Evolutionary conservation across 768 basidiomycete genomes (phyloP).

Genomic region (Chalciporus piperatus): DNA sequence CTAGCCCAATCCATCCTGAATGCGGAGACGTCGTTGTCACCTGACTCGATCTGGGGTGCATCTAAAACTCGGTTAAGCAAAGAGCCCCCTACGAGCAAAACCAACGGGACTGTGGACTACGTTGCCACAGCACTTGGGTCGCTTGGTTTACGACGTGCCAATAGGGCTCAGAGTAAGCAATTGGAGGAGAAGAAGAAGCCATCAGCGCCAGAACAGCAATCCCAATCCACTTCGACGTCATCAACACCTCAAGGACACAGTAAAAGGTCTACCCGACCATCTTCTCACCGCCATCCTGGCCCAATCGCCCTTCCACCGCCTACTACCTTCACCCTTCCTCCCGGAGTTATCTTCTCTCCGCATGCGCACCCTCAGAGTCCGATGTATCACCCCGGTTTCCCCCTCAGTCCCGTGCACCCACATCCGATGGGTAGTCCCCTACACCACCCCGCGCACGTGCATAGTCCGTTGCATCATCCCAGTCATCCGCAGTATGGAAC

Average conservation of each 20-base stretch:
- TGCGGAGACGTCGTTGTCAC: constrained; percentile 1
- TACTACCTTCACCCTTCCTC: constrained; percentile 43
- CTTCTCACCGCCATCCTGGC: constrained; percentile 60
- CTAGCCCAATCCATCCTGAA: constrained; percentile 18
- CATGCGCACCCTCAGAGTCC: constrained; percentile 38
- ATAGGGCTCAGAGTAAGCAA: constrained; percentile 18
- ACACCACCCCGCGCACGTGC: constrained; percentile 31
- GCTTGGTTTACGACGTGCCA: constrained; percentile 30
- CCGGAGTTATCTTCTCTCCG: constrained; percentile 32
- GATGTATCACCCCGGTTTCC: constrained; percentile 36
- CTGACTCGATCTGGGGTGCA: constrained; percentile 14
- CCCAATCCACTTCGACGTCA: constrained; percentile 4
- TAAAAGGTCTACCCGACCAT: constrained; percentile 18
- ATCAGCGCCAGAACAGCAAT: constrained; percentile 16
- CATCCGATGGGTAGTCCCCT: constrained; percentile 29
- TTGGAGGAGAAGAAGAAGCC: constrained; percentile 24
- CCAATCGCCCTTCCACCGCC: constrained; percentile 68
- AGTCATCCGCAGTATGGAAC: constrained; percentile 27
- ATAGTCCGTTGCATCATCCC: constrained; percentile 32
- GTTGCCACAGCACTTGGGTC: constrained; percentile 24
- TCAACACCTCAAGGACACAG: constrained; percentile 9
- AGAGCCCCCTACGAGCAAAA: constrained; percentile 8
- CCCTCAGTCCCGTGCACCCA: constrained; percentile 27
- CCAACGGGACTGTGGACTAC: constrained; percentile 18
- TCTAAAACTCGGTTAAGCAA: constrained; percentile 15